phyloP scores from a whole-genome alignment of 2,329 filamentous ascomycete genomes.

The Fusarium camptoceras region DNA sequence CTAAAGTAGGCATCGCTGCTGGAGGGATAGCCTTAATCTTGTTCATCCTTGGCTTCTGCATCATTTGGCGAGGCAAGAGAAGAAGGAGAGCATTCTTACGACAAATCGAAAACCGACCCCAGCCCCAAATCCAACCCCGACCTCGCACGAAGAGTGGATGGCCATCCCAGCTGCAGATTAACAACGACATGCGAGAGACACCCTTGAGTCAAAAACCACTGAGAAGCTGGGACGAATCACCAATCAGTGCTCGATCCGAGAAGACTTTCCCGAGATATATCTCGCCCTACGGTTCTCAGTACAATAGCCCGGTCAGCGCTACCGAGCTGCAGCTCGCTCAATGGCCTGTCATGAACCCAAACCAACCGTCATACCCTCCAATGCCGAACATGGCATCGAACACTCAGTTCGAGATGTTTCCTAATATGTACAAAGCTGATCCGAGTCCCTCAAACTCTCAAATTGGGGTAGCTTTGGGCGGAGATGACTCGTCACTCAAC shows the following conservation, averaged over 20 bases:
- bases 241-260: constrained; percentile 57
- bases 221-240: constrained; percentile 66
- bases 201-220: constrained; percentile 66
- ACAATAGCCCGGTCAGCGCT: constrained; percentile 66
- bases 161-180: constrained; percentile 51
- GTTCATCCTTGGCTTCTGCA: constrained; percentile 60
- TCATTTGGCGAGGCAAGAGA: constrained; percentile 69
- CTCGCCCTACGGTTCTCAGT: constrained; percentile 70
- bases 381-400: not conserved
- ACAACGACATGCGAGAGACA: constrained; percentile 52
- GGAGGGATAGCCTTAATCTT: constrained; percentile 63
- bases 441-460: constrained; percentile 13
- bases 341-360: constrained; percentile 30
- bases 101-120: not conserved
- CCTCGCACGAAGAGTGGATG: constrained; percentile 50
- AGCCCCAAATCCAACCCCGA: not conserved
- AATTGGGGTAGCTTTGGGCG: constrained; percentile 22
- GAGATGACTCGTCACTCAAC: constrained; percentile 28
- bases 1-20: constrained; percentile 69
- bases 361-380: constrained; percentile 3
- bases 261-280: constrained; percentile 61
- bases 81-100: constrained; percentile 63
- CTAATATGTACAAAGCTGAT: constrained; percentile 10
- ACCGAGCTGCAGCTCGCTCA: constrained; percentile 49
- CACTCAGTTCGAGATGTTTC: constrained; percentile 8